Evolutionary conservation across 2,329 filamentous ascomycete species (phyloP).

Genomic region (Bipolaris cookei): DNA sequence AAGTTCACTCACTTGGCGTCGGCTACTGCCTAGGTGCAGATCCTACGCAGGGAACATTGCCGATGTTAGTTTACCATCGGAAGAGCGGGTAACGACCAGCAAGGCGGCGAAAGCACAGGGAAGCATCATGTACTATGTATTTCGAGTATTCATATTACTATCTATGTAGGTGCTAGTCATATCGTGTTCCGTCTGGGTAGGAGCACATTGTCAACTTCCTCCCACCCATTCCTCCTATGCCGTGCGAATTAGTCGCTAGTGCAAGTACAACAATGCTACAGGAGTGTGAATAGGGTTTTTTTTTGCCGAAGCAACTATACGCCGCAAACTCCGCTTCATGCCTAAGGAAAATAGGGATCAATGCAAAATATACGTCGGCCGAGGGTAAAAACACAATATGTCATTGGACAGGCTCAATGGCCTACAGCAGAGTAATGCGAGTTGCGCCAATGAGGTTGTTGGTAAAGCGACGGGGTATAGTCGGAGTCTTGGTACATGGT

Average conservation of each 20-base stretch:
- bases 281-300: slow-evolving; percentile 4
- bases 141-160: slow-evolving; percentile 22
- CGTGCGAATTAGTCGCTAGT: neutral
- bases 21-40: neutral
- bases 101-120: neutral
- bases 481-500: slow-evolving; percentile 74
- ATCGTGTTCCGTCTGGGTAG: slow-evolving; percentile 8
- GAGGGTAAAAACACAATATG: slow-evolving; percentile 5
- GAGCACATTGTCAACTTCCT: neutral
- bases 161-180: slow-evolving; percentile 21
- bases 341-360: neutral
- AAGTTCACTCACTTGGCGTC: neutral
- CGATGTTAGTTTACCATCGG: neutral
- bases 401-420: slow-evolving; percentile 24
- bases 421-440: slow-evolving; percentile 47
- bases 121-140: neutral
- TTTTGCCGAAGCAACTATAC: slow-evolving; percentile 7
- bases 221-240: neutral
- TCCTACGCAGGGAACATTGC: neutral
- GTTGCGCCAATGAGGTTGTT: slow-evolving; percentile 40
- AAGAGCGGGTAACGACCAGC: neutral
- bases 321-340: slow-evolving; percentile 23
- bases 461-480: slow-evolving; percentile 59
- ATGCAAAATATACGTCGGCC: slow-evolving; percentile 12
- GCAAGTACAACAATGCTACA: neutral